Percentiles rank a stretch among this genome's conserved stretches.
phyloP scores from a whole-genome alignment of 768 basidiomycete genomes.

The Leccinum obscurum region DNA sequence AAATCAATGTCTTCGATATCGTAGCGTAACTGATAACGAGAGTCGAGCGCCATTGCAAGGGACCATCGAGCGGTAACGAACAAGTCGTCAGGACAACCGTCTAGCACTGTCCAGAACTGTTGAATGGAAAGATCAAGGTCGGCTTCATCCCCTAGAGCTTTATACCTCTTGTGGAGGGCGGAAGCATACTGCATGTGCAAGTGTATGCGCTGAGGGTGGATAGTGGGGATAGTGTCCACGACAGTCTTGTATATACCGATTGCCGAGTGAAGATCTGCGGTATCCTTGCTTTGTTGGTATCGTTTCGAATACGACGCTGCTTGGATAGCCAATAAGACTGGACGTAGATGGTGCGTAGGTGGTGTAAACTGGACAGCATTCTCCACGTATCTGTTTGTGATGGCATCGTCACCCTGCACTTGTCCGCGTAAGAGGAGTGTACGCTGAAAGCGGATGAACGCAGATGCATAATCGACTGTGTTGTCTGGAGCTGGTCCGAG shows the following conservation, averaged over 20 bases:
- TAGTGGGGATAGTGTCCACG: constrained; percentile 2
- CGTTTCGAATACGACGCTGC: constrained; percentile 13
- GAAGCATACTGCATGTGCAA: constrained; percentile 22
- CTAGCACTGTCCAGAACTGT: constrained; percentile 6
- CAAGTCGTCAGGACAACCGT: constrained; percentile 7
- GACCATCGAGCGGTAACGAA: constrained; percentile 4
- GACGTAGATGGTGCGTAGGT: constrained; percentile 8
- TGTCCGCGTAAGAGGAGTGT: constrained; percentile 1
- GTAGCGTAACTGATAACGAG: constrained; percentile 9
- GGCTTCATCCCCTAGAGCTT: constrained; percentile 7
- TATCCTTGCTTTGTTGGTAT: constrained; percentile 12
- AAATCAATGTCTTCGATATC: constrained; percentile 19
- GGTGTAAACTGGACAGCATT: constrained; percentile 9
- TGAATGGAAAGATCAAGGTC: constrained; percentile 24
- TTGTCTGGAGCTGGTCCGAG: constrained; percentile 11
- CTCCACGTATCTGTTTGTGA: constrained; percentile 10
- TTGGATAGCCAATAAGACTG: constrained; percentile 10
- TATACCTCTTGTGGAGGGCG: constrained; percentile 17
- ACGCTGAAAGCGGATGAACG: constrained; percentile 15
- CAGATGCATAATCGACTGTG: neutral
- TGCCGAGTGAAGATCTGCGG: constrained; percentile 18
- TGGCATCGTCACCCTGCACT: neutral
- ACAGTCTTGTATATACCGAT: constrained; percentile 4
- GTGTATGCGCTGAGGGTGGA: constrained; percentile 14
- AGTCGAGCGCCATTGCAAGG: constrained; percentile 13